Conservation (phyloP, 106 monocot species). For the Gastrodia elata region DNA sequence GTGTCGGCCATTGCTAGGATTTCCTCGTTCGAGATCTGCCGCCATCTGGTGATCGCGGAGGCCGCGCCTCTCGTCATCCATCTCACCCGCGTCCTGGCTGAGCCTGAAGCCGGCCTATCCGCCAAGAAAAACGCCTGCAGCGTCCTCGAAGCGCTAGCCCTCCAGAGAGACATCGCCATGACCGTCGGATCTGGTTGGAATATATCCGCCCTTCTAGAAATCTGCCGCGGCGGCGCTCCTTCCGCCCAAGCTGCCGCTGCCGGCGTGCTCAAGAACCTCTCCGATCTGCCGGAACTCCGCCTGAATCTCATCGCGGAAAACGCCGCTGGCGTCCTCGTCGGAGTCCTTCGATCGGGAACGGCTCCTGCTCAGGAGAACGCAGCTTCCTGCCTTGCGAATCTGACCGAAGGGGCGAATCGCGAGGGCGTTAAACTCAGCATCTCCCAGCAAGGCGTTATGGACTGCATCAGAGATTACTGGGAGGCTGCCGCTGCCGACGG, state of each 20-base stretch:
- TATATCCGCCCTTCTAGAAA: constrained; percentile 47
- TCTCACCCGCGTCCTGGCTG: constrained; percentile 56
- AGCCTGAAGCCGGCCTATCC: constrained; percentile 29
- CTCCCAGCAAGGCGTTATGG: constrained; percentile 42
- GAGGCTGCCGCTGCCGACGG: constrained; percentile 2
- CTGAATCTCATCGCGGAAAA: constrained; percentile 41
- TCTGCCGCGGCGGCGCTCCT: constrained; percentile 59
- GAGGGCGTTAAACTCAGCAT: constrained; percentile 31
- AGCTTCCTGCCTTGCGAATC: constrained; percentile 48
- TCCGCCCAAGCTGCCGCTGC: constrained; percentile 50
- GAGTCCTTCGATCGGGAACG: constrained; percentile 43
- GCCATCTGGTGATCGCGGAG: constrained; percentile 34
- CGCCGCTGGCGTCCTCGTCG: constrained; percentile 27
- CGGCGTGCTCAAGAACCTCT: constrained; percentile 56
- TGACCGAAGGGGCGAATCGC: constrained; percentile 29
- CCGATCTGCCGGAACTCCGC: constrained; percentile 43
- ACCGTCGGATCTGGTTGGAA: constrained; percentile 50
- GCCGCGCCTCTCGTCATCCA: constrained; percentile 43
- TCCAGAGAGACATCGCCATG: constrained; percentile 40
- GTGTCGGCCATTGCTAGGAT: constrained; percentile 39
- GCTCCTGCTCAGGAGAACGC: constrained; percentile 46
- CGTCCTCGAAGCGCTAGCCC: constrained; percentile 44
- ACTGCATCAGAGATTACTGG: constrained; percentile 44
- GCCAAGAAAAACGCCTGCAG: constrained; percentile 51
- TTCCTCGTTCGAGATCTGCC: constrained; percentile 44